phyloP scores from a whole-genome alignment of 2,329 filamentous ascomycete genomes.

The Aureobasidium lini region DNA sequence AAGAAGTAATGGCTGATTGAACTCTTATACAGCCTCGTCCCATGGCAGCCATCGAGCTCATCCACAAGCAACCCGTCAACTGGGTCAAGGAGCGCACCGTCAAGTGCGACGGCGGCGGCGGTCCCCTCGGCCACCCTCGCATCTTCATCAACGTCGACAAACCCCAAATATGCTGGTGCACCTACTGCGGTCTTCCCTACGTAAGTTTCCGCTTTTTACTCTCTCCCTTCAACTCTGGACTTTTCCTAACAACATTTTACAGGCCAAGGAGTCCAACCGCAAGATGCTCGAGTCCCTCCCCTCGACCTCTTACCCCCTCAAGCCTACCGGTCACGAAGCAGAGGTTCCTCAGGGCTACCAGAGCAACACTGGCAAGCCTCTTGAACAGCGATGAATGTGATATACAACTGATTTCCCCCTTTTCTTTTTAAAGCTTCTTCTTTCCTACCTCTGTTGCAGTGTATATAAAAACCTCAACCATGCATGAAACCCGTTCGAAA shows the following conservation, averaged over 20 bases:
- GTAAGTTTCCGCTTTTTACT: slow-evolving; percentile 48
- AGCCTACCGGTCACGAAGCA: slow-evolving; percentile 50
- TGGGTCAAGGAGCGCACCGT: slow-evolving; percentile 81
- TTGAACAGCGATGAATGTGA: slow-evolving; percentile 50
- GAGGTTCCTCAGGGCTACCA: slow-evolving; percentile 49
- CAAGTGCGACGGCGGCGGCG: slow-evolving; percentile 86
- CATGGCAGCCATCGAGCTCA: slow-evolving; percentile 83
- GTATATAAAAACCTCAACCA: slow-evolving; percentile 5
- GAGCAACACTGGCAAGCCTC: slow-evolving; percentile 50
- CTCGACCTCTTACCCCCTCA: slow-evolving; percentile 67
- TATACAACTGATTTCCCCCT: neutral
- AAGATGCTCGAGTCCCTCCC: slow-evolving; percentile 76
- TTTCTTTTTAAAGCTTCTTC: neutral
- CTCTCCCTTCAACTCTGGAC: neutral
- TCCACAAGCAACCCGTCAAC: slow-evolving; percentile 88
- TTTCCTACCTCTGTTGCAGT: neutral
- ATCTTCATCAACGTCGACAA: slow-evolving; percentile 99
- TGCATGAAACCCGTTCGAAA: neutral
- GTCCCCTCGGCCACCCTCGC: slow-evolving; percentile 78
- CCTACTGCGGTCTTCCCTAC: slow-evolving; percentile 88
- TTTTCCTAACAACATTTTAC: neutral
- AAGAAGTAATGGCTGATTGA: slow-evolving; percentile 19
- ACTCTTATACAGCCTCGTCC: slow-evolving; percentile 63
- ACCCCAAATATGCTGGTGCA: slow-evolving; percentile 82
- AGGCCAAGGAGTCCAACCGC: slow-evolving; percentile 89